Conservation (phyloP, 495 filamentous ascomycete species). For the Penicillium egyptiacum region DNA sequence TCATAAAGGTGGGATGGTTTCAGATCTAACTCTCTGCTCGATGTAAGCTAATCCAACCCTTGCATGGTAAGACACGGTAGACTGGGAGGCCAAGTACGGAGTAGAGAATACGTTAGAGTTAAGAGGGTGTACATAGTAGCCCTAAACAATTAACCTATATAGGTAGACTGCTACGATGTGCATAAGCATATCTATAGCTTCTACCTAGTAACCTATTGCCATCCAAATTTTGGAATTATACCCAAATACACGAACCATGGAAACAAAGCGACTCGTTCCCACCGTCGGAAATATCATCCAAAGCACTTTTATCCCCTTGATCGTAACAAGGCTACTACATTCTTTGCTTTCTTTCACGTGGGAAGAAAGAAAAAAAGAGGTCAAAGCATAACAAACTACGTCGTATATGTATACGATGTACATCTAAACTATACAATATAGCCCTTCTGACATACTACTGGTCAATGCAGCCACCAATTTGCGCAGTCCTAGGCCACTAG, state of each 20-base stretch:
- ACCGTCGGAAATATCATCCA: neutral
- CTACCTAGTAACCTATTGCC: neutral
- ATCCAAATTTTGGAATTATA: neutral
- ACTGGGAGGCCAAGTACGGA: neutral
- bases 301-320: neutral
- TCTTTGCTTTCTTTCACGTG: constrained; percentile 4
- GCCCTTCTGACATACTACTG: neutral
- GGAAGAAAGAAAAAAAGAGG: neutral
- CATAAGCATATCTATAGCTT: neutral
- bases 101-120: no score
- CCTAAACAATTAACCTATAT: neutral
- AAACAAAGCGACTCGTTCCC: neutral
- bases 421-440: neutral
- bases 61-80: constrained; percentile 8
- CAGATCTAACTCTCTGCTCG: neutral
- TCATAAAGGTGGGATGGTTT: constrained; percentile 1
- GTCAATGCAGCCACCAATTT: constrained; percentile 26
- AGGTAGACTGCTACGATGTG: neutral
- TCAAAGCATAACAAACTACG: neutral
- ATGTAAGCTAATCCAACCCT: constrained; percentile 12
- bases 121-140: no score
- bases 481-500: constrained; percentile 22
- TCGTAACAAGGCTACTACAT: neutral
- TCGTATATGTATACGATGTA: neutral
- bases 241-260: constrained; percentile 2